Evolutionary conservation across 495 filamentous ascomycete species (phyloP).

Genomic region (Hamigera avellanea): DNA sequence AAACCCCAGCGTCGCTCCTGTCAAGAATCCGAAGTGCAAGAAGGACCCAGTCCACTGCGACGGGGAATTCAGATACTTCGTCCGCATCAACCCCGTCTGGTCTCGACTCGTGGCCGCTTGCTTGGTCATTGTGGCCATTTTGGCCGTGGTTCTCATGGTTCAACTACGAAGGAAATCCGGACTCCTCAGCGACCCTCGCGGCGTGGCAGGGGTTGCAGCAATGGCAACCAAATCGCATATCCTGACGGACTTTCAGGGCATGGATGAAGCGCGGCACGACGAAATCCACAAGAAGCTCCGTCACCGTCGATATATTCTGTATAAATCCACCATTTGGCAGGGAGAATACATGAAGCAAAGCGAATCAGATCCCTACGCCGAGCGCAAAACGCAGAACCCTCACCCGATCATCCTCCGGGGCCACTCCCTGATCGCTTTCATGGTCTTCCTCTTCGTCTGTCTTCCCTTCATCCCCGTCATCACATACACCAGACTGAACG

Average conservation of each 20-base stretch:
- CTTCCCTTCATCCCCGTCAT: conserved; percentile 41
- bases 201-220: conserved; percentile 61
- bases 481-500: conserved; percentile 41
- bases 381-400: conserved; percentile 33
- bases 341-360: conserved; percentile 31
- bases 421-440: conserved; percentile 46
- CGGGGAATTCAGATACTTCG: conserved; percentile 10
- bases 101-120: conserved; percentile 45
- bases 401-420: conserved; percentile 59
- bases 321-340: conserved; percentile 54
- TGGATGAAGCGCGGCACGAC: conserved; percentile 52
- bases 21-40: conserved; percentile 5
- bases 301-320: conserved; percentile 52
- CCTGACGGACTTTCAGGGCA: conserved; percentile 60
- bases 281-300: conserved; percentile 55
- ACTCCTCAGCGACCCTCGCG: conserved; percentile 55
- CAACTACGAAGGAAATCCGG: conserved; percentile 51
- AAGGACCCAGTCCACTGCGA: background rate
- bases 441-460: conserved; percentile 40
- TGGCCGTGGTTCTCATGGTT: conserved; percentile 42
- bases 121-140: conserved; percentile 39
- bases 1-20: conserved; percentile 35
- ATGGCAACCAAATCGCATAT: conserved; percentile 65
- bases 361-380: conserved; percentile 22
- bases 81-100: conserved; percentile 44